Percentiles rank a stretch among this genome's conserved stretches.
These are phyloP conservation scores for Fraxinus americana DNA, from an alignment of 257 asterid genomes.

Conservation along the genomic window DNA sequence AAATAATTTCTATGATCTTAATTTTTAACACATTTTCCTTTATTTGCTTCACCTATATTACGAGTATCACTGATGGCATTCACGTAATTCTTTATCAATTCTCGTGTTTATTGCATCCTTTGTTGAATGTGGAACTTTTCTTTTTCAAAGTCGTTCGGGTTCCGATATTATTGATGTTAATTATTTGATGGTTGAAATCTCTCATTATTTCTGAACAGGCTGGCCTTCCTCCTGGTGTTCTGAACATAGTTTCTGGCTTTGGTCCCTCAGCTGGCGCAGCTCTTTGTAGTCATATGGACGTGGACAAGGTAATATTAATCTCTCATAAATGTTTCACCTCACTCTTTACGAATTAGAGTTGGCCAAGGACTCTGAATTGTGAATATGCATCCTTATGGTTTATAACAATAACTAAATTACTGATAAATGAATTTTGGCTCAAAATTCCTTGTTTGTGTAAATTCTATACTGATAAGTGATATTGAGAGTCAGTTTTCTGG, in stretches of 20 bases:
- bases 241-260: constrained; percentile 84
- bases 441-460: not conserved
- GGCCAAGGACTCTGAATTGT: not conserved
- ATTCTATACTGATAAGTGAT: not conserved
- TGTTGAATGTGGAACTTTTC: not conserved
- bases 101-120: not conserved
- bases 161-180: not conserved
- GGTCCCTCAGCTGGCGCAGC: constrained; percentile 97
- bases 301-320: constrained; percentile 72
- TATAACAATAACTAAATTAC: not conserved
- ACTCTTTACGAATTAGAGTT: not conserved
- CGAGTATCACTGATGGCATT: not conserved
- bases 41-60: not conserved
- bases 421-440: not conserved
- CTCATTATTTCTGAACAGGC: constrained; percentile 56
- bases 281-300: constrained; percentile 97
- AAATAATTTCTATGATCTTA: not conserved
- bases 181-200: constrained; percentile 18
- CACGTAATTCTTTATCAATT: not conserved
- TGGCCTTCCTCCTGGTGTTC: constrained; percentile 91
- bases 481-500: not conserved
- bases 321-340: not conserved
- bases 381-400: not conserved
- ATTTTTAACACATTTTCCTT: not conserved
- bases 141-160: not conserved